These are phyloP conservation scores for Phytophthora pseudosyringae DNA, from an alignment of 352 stramenopile species.

Conservation along the genomic window DNA sequence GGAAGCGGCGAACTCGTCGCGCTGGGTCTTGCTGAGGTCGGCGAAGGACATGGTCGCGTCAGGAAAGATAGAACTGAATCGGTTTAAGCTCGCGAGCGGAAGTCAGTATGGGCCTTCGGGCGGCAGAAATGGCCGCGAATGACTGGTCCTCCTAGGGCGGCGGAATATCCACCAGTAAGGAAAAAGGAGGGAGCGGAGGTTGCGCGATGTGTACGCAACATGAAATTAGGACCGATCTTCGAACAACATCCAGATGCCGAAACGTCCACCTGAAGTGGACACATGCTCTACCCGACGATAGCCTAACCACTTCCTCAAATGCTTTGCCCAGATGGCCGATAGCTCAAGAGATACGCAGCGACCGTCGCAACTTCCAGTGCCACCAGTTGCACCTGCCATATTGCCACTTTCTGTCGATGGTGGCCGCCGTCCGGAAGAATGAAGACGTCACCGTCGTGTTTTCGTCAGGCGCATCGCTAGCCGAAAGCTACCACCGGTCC, in stretches of 20 bases:
- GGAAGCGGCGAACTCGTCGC: slow-evolving; percentile 87
- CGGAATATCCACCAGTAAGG: slow-evolving; percentile 28
- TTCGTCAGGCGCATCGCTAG: slow-evolving; percentile 25
- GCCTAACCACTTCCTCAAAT: slow-evolving; percentile 19
- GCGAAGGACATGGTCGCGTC: slow-evolving; percentile 84
- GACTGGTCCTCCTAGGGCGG: slow-evolving; percentile 59
- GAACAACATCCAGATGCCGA: neutral
- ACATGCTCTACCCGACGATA: neutral
- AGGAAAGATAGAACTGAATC: slow-evolving; percentile 85
- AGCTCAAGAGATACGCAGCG: slow-evolving; percentile 24
- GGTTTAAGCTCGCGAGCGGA: slow-evolving; percentile 84
- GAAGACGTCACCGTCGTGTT: slow-evolving; percentile 24
- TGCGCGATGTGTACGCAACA: slow-evolving; percentile 5
- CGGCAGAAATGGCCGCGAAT: slow-evolving; percentile 49
- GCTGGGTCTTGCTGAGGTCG: slow-evolving; percentile 81
- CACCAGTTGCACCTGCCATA: slow-evolving; percentile 8
- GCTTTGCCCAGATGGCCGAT: slow-evolving; percentile 16
- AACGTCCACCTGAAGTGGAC: slow-evolving; percentile 5
- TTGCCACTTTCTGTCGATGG: slow-evolving; percentile 20
- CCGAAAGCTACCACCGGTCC: slow-evolving; percentile 25
- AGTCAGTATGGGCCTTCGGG: slow-evolving; percentile 64
- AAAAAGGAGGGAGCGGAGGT: neutral
- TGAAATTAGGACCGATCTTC: slow-evolving; percentile 9
- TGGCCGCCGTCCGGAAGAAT: slow-evolving; percentile 24
- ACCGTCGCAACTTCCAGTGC: neutral